Base-by-base conservation (phyloP, 2,329 filamentous ascomycete genomes). In the Graphilbum fragrans region DNA sequence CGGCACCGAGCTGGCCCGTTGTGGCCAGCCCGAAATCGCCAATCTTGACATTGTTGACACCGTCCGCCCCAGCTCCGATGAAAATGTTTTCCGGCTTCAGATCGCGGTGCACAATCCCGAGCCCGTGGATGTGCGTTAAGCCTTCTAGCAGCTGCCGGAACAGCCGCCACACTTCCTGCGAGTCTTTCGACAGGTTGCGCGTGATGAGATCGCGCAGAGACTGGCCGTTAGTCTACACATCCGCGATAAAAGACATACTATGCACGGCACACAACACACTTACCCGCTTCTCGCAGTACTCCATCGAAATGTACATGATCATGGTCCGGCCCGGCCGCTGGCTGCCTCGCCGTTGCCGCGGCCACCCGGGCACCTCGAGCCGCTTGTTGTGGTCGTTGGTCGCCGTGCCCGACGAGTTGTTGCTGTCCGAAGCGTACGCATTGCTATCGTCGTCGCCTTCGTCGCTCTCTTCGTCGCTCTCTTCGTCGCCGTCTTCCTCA, bases 291-390 rank as follows among this genome's bases (percentile, higher is more conserved):
- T 96, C 90, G 55, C 92, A 98, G 51, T 95, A 94, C 57, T 98
- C 92, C 92, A 98, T 98, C 46, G 94, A 92, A 42, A 98, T 96
- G 57, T 95, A 98, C 34, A 98, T 70, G 7, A 88, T n/a, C n/a
- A n/a, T 80, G 0, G 82, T 88, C 40, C 74, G 75, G 45, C 74
- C 72, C 4, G 74, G 63, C 35, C 72, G 67, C 42, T 72, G 66
- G 34, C 62, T 61, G 35, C 52, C 55, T n/a, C 50, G 42, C 1
- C 52, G 50, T 11, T 41, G 43, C 32, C 53, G 56, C 31, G 32
- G 39, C 43, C 42, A 47, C 7, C 33, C 40, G 1, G 42, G 38
- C 1, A 43, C 31, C 2, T 18, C 37, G 10, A 37, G 23, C 3
- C 21, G 38, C 1, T 25, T 19, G 10, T 31, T 22, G 3, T 37